phyloP scores from a whole-genome alignment of 2,329 filamentous ascomycete species.

The Dichotomopilus funicola region DNA sequence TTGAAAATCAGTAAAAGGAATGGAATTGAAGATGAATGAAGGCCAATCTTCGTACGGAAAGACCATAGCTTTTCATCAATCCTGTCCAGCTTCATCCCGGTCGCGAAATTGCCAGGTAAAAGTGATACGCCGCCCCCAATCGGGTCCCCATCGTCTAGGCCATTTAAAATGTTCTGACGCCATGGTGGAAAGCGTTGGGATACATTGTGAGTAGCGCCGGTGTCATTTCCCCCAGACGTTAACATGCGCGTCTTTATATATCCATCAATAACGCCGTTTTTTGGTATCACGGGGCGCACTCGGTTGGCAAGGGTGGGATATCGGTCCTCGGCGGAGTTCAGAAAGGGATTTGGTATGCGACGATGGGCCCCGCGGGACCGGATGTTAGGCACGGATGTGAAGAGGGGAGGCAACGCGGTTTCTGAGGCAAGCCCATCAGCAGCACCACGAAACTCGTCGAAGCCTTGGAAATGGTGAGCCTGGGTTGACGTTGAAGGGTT shows the following conservation, averaged over 20 bases:
- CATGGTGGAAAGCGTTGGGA: not conserved
- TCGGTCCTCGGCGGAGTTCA: not conserved
- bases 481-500: no score
- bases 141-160: not conserved
- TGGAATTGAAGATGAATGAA: not conserved
- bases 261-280: not conserved
- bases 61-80: not conserved
- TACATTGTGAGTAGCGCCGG: not conserved
- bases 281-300: not conserved
- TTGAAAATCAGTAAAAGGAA: not conserved
- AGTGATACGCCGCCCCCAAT: not conserved
- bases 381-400: not conserved
- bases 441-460: no score
- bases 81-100: not conserved
- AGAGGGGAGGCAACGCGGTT: not conserved
- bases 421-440: not conserved
- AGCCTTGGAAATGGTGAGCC: no score
- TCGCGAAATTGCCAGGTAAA: not conserved
- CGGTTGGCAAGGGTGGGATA: not conserved
- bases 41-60: not conserved
- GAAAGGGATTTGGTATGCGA: not conserved
- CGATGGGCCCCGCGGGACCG: no score
- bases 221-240: not conserved
- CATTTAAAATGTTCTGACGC: not conserved
- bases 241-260: not conserved